phyloP scores from a whole-genome alignment of 345 rosid species.

The Syzygium grande region DNA sequence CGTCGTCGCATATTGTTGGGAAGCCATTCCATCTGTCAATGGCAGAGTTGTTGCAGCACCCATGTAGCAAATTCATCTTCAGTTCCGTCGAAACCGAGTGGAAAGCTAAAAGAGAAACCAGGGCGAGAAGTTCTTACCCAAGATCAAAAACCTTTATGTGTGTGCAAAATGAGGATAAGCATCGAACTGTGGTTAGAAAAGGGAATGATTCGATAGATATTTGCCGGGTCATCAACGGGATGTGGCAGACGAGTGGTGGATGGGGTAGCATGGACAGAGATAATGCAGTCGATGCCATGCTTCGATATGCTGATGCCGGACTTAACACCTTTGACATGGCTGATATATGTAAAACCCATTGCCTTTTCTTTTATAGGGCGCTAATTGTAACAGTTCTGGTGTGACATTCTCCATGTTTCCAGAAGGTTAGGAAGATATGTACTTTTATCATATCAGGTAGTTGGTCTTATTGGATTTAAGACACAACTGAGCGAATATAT shows the following conservation, averaged over 20 bases:
- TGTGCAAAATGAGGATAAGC: slow-evolving; percentile 19
- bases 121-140: not conserved
- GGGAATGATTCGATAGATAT: slow-evolving; percentile 45
- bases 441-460: not conserved
- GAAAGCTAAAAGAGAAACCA: slow-evolving; percentile 5
- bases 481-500: not conserved
- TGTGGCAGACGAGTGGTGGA: slow-evolving; percentile 64
- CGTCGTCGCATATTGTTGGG: not conserved
- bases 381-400: not conserved
- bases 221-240: slow-evolving; percentile 54
- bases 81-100: slow-evolving; percentile 1
- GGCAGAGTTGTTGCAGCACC: slow-evolving; percentile 16
- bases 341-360: slow-evolving; percentile 36
- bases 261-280: slow-evolving; percentile 44
- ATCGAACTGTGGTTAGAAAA: slow-evolving; percentile 28
- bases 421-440: not conserved
- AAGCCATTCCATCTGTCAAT: slow-evolving; percentile 2
- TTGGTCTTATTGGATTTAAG: not conserved
- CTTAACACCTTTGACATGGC: slow-evolving; percentile 52
- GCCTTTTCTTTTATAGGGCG: not conserved
- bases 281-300: slow-evolving; percentile 45
- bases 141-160: slow-evolving; percentile 15
- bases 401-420: not conserved
- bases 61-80: slow-evolving; percentile 16
- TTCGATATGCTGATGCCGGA: slow-evolving; percentile 47